Percentiles rank a stretch among this genome's conserved stretches.
phyloP scores from a whole-genome alignment of 768 basidiomycete species.

The Lactifluus rugatus region DNA sequence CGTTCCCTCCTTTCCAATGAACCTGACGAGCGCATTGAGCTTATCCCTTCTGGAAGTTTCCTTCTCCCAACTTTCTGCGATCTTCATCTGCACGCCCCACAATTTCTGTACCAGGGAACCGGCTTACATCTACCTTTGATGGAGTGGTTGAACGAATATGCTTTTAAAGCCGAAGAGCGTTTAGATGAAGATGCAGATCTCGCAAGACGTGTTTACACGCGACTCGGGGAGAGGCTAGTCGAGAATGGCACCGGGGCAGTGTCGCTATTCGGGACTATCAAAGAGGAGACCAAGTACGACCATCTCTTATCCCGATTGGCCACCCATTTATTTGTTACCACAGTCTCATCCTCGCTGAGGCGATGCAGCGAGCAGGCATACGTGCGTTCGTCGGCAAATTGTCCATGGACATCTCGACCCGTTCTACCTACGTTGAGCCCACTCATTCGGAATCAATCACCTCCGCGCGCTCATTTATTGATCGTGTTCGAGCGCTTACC shows the following conservation, averaged over 20 bases:
- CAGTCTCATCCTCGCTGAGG: slow-evolving; percentile 70
- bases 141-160: slow-evolving; percentile 77
- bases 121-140: slow-evolving; percentile 78
- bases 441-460: slow-evolving; percentile 40
- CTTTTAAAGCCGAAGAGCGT: slow-evolving; percentile 70
- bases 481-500: slow-evolving; percentile 35
- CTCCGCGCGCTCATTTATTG: slow-evolving; percentile 48
- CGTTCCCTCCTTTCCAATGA: slow-evolving; percentile 24
- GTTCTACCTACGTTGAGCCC: slow-evolving; percentile 60
- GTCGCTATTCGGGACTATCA: slow-evolving; percentile 77
- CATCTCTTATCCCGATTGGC: background rate
- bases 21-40: slow-evolving; percentile 18
- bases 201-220: slow-evolving; percentile 56
- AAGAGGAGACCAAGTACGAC: slow-evolving; percentile 68
- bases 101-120: slow-evolving; percentile 81
- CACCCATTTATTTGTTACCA: background rate
- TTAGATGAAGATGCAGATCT: slow-evolving; percentile 54
- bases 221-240: slow-evolving; percentile 55
- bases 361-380: slow-evolving; percentile 62
- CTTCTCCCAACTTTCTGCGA: slow-evolving; percentile 75
- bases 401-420: slow-evolving; percentile 76
- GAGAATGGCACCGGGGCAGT: slow-evolving; percentile 72
- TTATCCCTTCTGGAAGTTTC: slow-evolving; percentile 48
- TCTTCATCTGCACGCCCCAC: slow-evolving; percentile 81
- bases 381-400: slow-evolving; percentile 84